These are phyloP conservation scores for Penicillium decumbens DNA, from an alignment of 2,329 filamentous ascomycete genomes.

Conservation along the genomic window DNA sequence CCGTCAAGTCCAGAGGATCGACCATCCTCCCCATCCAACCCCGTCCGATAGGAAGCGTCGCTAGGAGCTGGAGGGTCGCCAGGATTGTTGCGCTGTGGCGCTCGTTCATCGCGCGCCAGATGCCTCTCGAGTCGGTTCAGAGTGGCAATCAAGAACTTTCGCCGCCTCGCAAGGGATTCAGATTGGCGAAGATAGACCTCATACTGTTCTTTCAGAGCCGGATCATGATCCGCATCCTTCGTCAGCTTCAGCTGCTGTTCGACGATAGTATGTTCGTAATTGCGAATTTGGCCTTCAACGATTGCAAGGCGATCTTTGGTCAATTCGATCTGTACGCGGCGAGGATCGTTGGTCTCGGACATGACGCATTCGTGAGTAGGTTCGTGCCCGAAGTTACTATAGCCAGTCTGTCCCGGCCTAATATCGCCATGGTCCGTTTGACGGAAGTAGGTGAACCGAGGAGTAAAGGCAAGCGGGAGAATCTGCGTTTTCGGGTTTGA, in stretches of 20 bases:
- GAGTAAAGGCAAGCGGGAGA: conserved; percentile 82
- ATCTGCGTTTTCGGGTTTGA: conserved; percentile 92
- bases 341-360: conserved; percentile 82
- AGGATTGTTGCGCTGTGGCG: conserved; percentile 46
- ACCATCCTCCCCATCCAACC: conserved; percentile 47
- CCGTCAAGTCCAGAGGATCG: conserved; percentile 50
- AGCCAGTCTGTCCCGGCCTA: conserved; percentile 69
- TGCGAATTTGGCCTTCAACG: conserved; percentile 70
- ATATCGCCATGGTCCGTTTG: conserved; percentile 86
- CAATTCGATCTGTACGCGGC: conserved; percentile 78
- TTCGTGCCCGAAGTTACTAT: conserved; percentile 87
- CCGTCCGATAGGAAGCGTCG: conserved; percentile 27
- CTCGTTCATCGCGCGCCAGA: conserved; percentile 38
- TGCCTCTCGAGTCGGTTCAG: conserved; percentile 55
- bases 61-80: conserved; percentile 19
- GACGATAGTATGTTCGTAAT: conserved; percentile 66
- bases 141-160: conserved; percentile 56
- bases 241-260: conserved; percentile 66
- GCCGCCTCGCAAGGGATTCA: conserved; percentile 54
- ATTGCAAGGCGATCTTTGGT: conserved; percentile 76
- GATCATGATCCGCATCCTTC: conserved; percentile 51
- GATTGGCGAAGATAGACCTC: conserved; percentile 54
- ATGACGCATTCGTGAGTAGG: conserved; percentile 94
- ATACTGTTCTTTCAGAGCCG: conserved; percentile 40
- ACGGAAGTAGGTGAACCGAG: conserved; percentile 94